phyloP scores from a whole-genome alignment of 129 eudicot genomes.

The Ambrosia trifida region DNA sequence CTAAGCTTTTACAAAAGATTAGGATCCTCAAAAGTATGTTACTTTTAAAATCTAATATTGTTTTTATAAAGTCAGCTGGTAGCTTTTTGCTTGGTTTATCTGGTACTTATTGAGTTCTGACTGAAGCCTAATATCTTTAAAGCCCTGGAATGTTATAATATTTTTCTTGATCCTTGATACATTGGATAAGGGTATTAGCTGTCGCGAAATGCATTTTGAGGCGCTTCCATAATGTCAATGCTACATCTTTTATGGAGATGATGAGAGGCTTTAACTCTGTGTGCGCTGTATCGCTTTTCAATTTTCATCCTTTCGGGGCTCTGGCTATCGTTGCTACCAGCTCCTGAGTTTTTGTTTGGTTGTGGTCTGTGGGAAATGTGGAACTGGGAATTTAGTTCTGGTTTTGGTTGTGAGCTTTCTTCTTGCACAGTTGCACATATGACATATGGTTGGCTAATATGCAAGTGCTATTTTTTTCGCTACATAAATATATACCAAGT shows the following conservation, averaged over 20 bases:
- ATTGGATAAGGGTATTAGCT: background rate
- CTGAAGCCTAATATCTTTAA: background rate
- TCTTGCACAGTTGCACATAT: background rate
- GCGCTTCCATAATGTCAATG: background rate
- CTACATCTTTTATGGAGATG: background rate
- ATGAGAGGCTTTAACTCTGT: background rate
- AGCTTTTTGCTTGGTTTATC: slow-evolving; percentile 7
- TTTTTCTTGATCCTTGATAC: background rate
- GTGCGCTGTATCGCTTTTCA: background rate
- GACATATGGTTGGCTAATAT: slow-evolving; percentile 12
- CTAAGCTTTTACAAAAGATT: background rate
- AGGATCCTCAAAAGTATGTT: background rate
- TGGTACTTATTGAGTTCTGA: slow-evolving; percentile 1
- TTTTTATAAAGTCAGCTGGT: background rate
- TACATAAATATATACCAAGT: background rate
- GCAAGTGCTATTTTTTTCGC: slow-evolving; percentile 8
- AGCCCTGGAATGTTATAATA: background rate
- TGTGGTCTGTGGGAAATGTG: background rate
- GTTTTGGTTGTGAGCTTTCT: slow-evolving; percentile 7
- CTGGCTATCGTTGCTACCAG: background rate
- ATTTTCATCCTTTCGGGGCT: background rate
- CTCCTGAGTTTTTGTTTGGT: slow-evolving; percentile 11
- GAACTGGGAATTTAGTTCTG: slow-evolving; percentile 1
- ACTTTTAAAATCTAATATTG: background rate
- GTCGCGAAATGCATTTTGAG: slow-evolving; percentile 4